Evolutionary conservation across 2,329 filamentous ascomycete genomes (phyloP).

Genomic region (Verticillium nubilum): DNA sequence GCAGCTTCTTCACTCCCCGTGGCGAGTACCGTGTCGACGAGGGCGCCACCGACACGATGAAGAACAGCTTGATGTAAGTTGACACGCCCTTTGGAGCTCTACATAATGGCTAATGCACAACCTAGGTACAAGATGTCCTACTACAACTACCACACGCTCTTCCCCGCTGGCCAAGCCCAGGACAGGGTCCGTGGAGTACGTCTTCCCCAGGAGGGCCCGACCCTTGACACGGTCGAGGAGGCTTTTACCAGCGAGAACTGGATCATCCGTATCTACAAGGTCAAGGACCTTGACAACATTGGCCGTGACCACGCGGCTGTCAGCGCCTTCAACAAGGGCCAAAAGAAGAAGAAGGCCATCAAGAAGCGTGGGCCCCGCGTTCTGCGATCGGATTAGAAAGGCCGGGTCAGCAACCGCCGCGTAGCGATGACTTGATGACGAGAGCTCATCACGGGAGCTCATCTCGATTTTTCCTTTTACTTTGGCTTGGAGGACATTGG

Average conservation of each 20-base stretch:
- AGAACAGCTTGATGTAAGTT: conserved; percentile 95
- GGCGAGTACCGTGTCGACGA: conserved; percentile 94
- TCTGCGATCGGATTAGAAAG: conserved; percentile 62
- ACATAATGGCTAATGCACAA: not conserved
- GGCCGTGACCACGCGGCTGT: conserved; percentile 75
- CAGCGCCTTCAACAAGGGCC: conserved; percentile 68
- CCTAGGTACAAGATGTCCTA: conserved; percentile 99
- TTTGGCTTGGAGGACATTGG: conserved; percentile 10
- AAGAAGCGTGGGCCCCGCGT: conserved; percentile 70
- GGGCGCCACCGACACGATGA: conserved; percentile 94
- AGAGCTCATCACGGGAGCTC: conserved; percentile 7
- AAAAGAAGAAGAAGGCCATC: conserved; percentile 74
- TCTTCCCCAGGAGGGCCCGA: conserved; percentile 78
- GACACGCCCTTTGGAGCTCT: not conserved
- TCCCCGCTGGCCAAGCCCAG: conserved; percentile 82
- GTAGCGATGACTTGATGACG: not conserved
- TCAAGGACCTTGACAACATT: conserved; percentile 97
- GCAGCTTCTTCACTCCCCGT: conserved; percentile 87
- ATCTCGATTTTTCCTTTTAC: conserved; percentile 1
- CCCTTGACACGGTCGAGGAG: conserved; percentile 86
- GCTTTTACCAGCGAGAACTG: conserved; percentile 99
- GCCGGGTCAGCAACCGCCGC: not conserved
- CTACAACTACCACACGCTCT: conserved; percentile 91
- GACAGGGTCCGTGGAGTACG: conserved; percentile 82
- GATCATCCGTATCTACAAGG: conserved; percentile 99